A percentile compares a stretch with the other conserved stretches of the same genome.
Conservation (phyloP, 768 basidiomycete genomes). For the Lentinula sp. region DNA sequence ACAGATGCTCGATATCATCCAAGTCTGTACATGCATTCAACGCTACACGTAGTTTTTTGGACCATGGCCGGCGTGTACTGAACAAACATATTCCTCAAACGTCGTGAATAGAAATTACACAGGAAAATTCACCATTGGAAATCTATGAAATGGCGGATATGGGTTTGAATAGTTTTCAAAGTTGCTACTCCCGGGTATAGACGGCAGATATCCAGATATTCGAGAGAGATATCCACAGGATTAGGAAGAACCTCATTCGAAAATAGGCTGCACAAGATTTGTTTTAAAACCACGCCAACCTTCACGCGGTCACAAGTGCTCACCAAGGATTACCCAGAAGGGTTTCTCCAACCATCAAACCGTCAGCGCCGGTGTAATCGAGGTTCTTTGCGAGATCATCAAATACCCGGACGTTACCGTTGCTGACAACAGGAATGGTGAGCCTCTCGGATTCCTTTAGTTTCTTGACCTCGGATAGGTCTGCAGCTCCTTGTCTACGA, state of each 20-base stretch:
- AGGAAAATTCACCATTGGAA: slow-evolving; percentile 52
- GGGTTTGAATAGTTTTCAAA: slow-evolving; percentile 48
- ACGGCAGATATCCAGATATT: slow-evolving; percentile 62
- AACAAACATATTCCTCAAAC: neutral
- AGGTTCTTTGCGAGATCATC: slow-evolving; percentile 51
- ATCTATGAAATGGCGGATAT: slow-evolving; percentile 63
- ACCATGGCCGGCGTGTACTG: slow-evolving; percentile 29
- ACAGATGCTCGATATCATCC: slow-evolving; percentile 24
- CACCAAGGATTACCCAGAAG: slow-evolving; percentile 72
- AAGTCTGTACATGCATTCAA: slow-evolving; percentile 21
- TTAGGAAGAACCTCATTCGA: slow-evolving; percentile 42
- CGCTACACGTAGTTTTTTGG: slow-evolving; percentile 24
- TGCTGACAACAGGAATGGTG: slow-evolving; percentile 60
- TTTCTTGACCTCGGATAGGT: slow-evolving; percentile 50
- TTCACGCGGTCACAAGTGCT: slow-evolving; percentile 9
- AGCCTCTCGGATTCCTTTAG: slow-evolving; percentile 40
- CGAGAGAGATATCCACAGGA: slow-evolving; percentile 60
- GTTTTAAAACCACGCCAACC: neutral
- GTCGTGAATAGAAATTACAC: neutral
- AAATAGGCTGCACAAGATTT: slow-evolving; percentile 44
- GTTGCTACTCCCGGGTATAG: slow-evolving; percentile 43
- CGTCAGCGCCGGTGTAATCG: slow-evolving; percentile 56
- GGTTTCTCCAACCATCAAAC: slow-evolving; percentile 80
- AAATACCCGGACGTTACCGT: slow-evolving; percentile 69
- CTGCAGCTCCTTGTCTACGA: slow-evolving; percentile 69